Evolutionary conservation across 306 rosid species (phyloP).

Genomic region (Quillaja saponaria): DNA sequence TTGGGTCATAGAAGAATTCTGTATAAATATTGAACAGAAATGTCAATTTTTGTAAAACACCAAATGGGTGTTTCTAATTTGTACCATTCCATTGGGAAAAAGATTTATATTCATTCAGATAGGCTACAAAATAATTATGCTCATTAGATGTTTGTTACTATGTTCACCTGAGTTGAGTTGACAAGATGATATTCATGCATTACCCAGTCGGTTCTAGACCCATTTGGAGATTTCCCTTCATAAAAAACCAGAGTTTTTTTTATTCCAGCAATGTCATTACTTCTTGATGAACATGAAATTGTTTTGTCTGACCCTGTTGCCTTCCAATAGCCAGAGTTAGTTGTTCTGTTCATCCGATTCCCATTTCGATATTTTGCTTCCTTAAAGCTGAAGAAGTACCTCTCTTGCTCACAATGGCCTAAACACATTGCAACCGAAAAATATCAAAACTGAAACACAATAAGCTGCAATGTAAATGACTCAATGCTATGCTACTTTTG

Average conservation of each 20-base stretch:
- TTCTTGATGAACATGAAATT: slow-evolving; percentile 48
- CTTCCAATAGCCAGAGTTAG: slow-evolving; percentile 88
- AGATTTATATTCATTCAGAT: too few species aligned
- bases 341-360: slow-evolving; percentile 57
- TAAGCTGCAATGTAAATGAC: not conserved
- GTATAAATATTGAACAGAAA: slow-evolving; percentile 2
- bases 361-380: slow-evolving; percentile 62
- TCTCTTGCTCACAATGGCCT: slow-evolving; percentile 61
- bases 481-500: not conserved
- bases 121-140: too few species aligned
- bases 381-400: slow-evolving; percentile 66
- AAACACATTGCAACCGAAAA: not conserved
- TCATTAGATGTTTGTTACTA: not conserved
- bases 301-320: slow-evolving; percentile 71
- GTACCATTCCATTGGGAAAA: too few species aligned
- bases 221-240: slow-evolving; percentile 56
- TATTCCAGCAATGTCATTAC: slow-evolving; percentile 46
- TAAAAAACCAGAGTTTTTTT: slow-evolving; percentile 71
- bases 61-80: too few species aligned
- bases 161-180: slow-evolving; percentile 39
- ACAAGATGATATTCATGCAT: slow-evolving; percentile 84
- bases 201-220: slow-evolving; percentile 64
- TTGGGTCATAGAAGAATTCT: slow-evolving; percentile 41
- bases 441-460: too few species aligned
- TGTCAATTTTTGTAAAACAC: too few species aligned